Conservation (phyloP, 108 stramenopile species). For the Parmales sp. region DNA sequence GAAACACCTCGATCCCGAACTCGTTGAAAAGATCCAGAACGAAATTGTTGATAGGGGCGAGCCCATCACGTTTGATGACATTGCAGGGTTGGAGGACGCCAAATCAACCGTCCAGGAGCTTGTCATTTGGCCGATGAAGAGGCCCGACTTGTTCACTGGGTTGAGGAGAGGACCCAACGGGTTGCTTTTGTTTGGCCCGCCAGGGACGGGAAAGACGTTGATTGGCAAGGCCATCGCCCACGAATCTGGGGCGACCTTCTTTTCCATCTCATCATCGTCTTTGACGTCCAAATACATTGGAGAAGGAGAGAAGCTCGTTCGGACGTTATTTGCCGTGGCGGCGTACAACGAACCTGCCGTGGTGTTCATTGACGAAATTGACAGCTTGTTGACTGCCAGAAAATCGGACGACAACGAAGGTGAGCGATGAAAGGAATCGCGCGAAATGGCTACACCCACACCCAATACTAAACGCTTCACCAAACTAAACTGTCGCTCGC, state of each 20-base stretch:
- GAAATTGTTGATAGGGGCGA: constrained; percentile 69
- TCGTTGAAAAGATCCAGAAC: constrained; percentile 69
- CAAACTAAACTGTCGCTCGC: neutral
- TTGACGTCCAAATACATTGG: constrained; percentile 99
- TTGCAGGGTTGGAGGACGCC: constrained; percentile 73
- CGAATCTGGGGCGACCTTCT: constrained; percentile 93
- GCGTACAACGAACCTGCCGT: constrained; percentile 78
- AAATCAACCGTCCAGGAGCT: constrained; percentile 75
- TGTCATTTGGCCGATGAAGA: constrained; percentile 82
- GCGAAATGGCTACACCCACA: neutral
- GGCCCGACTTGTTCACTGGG: constrained; percentile 86
- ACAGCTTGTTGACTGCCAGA: constrained; percentile 82
- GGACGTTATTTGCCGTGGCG: constrained; percentile 92
- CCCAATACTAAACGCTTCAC: neutral
- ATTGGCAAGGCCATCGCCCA: constrained; percentile 98
- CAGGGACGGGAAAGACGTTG: constrained; percentile 90
- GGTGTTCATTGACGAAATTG: constrained; percentile 91
- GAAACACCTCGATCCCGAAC: constrained; percentile 65
- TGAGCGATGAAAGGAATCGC: neutral
- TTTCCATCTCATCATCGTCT: constrained; percentile 92
- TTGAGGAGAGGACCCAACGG: constrained; percentile 75
- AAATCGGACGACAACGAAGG: constrained; percentile 84
- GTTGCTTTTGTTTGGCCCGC: constrained; percentile 60
- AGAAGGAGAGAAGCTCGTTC: constrained; percentile 94
- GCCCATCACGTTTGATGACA: constrained; percentile 73